phyloP scores from a whole-genome alignment of 108 stramenopile species.

The Schizochytrium sp. region DNA sequence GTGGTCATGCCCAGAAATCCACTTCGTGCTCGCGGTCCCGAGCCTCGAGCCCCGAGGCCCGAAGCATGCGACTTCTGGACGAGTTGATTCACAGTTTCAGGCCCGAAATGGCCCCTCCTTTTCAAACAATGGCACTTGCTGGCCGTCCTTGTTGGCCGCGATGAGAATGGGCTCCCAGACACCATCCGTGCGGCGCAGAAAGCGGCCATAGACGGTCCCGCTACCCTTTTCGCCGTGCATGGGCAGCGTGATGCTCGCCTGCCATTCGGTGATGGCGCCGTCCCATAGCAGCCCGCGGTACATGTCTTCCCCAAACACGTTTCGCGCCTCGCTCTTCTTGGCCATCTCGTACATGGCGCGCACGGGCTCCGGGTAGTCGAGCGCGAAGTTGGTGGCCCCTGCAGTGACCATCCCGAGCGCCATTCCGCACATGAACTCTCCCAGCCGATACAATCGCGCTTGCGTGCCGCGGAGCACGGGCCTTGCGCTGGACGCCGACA shows the following conservation, averaged over 20 bases:
- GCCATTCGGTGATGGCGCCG: background rate
- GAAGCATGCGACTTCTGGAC: too few species aligned
- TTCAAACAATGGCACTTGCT: background rate
- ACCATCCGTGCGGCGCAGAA: background rate
- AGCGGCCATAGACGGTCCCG: background rate
- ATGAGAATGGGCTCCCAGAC: conserved; percentile 6
- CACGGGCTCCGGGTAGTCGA: background rate
- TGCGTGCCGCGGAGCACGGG: background rate
- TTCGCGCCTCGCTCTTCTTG: background rate
- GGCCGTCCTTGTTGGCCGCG: background rate
- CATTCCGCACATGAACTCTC: background rate
- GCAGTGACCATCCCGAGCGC: background rate
- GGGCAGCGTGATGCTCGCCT: background rate
- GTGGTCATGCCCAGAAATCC: too few species aligned
- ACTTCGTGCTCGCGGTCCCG: too few species aligned
- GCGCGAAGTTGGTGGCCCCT: background rate
- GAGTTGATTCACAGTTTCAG: too few species aligned
- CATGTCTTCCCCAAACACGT: background rate
- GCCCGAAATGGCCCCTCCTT: background rate
- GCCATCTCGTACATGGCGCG: background rate
- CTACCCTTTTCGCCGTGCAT: background rate
- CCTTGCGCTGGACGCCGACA: background rate
- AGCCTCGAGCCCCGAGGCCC: too few species aligned
- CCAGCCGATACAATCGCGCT: background rate
- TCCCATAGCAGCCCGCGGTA: background rate